Evolutionary conservation across 768 basidiomycete species (phyloP).

Genomic region (Calvatia gigantea): DNA sequence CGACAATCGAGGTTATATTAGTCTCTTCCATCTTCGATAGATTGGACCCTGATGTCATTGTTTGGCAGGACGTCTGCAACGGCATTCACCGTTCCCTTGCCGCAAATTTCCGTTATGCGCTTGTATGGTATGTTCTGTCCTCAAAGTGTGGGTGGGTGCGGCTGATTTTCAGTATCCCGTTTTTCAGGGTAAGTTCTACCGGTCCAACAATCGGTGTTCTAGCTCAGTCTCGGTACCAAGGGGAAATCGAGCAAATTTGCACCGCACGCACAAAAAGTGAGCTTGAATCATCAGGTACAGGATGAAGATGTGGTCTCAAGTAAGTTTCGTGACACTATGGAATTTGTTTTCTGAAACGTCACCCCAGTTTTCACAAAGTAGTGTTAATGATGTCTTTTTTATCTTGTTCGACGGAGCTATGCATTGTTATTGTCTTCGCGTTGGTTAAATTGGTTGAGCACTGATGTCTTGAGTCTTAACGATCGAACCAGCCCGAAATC

Average conservation of each 20-base stretch:
- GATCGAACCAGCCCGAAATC: neutral
- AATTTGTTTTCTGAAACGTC: conserved; percentile 27
- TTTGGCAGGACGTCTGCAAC: conserved; percentile 77
- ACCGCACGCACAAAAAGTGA: conserved; percentile 93
- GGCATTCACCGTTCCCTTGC: conserved; percentile 89
- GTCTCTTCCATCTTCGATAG: neutral
- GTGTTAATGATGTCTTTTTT: neutral
- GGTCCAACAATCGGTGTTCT: neutral
- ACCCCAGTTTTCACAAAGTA: conserved; percentile 29
- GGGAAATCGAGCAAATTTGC: conserved; percentile 93
- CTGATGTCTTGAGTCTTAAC: neutral
- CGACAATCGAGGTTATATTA: conserved; percentile 76
- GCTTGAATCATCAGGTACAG: conserved; percentile 75
- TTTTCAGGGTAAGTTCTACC: conserved; percentile 4
- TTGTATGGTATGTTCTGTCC: conserved; percentile 66
- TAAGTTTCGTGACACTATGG: conserved; percentile 34
- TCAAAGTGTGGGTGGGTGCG: too few relatives aligned
- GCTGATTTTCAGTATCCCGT: neutral
- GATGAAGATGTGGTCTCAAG: conserved; percentile 91
- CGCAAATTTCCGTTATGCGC: conserved; percentile 88
- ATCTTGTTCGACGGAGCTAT: too few relatives aligned
- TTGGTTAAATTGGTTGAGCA: neutral
- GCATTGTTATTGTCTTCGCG: too few relatives aligned
- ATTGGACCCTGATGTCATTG: neutral
- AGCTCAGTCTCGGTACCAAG: conserved; percentile 31